Evolutionary conservation across 805 yeast species (phyloP).

Genomic region (Wickerhamomyces sydowiorum): DNA sequence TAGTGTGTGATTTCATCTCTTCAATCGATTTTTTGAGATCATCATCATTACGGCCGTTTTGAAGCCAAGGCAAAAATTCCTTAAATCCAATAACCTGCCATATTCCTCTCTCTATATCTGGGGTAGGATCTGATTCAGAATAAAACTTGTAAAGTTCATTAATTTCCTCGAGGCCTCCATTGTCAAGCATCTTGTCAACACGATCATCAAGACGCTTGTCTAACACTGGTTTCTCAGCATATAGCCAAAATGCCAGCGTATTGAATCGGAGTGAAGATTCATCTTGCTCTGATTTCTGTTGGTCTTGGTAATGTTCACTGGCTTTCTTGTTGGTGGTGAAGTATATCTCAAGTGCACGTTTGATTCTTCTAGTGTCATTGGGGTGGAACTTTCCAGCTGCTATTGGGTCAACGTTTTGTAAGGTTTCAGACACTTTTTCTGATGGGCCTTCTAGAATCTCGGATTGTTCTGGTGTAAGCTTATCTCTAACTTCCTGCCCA

Average conservation of each 20-base stretch:
- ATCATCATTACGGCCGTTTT: slow-evolving; percentile 13
- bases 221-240: slow-evolving; percentile 53
- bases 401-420: slow-evolving; percentile 57
- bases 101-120: slow-evolving; percentile 65
- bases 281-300: slow-evolving; percentile 36
- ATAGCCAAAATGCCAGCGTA: slow-evolving; percentile 78
- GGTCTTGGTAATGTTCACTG: slow-evolving; percentile 64
- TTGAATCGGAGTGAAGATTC: slow-evolving; percentile 49
- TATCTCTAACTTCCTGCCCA: slow-evolving; percentile 2
- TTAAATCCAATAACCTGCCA: slow-evolving; percentile 96
- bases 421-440: slow-evolving; percentile 39
- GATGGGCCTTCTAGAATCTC: slow-evolving; percentile 51
- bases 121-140: slow-evolving; percentile 25
- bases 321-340: slow-evolving; percentile 62
- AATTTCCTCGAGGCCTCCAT: slow-evolving; percentile 70
- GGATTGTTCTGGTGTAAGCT: slow-evolving; percentile 27
- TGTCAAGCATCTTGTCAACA: slow-evolving; percentile 75
- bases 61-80: slow-evolving; percentile 74
- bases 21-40: slow-evolving; percentile 44
- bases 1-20: slow-evolving; percentile 76
- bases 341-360: slow-evolving; percentile 77
- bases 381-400: slow-evolving; percentile 87
- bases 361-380: slow-evolving; percentile 72
- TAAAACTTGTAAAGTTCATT: slow-evolving; percentile 48
- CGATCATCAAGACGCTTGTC: slow-evolving; percentile 64